Base-by-base conservation (phyloP, 352 stramenopile species). In the Globisporangium recalcitrans region DNA sequence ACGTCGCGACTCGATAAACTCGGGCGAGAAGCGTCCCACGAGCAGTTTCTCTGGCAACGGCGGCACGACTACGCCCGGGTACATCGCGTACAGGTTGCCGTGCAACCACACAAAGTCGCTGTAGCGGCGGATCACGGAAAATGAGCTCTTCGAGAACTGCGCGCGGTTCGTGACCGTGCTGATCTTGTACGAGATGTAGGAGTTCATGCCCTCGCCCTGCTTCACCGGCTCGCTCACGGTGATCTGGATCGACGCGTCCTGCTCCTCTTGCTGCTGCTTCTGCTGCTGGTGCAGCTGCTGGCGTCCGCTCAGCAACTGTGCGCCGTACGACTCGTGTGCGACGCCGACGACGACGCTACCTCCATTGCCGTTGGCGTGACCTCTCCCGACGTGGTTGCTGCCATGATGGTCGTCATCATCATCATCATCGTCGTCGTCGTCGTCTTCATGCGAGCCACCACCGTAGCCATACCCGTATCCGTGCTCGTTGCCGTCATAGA, bases 131-230 rank as follows among this genome's bases (percentile, higher is more conserved):
- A 98, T 80, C 21, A 98, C 95, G 1, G 87, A 90, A 62, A 96
- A 97, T 26, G 88, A 84, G 67, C 70, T 85, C 70, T 88, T 92
- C 52, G 87, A 75, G 66, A 95, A 95, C 69, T 94, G 87, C 24
- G 83, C 77, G 2, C 86, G 81, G 36, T 77, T 89, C 9, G 86
- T 96, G 5, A 22, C 67, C 0, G 81, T 96, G 49, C 70, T 80
- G 71, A 98, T 95, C 64, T 98, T 98, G 81, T 99, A 99, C 59
- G 91, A 97, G 49, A 98, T 98, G 72, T 98, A 98, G 60, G 97
- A 94, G 71, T 98, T 98, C 78, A 99, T 98, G 48, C 96, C 95
- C 64, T 98, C 96, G 34, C 87, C 85, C 62, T 98, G 93, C 71
- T 98, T 98, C 11, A 98, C 88, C 0, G 96, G 96, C 74, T 98